phyloP scores from a whole-genome alignment of 208 protist genomes.

The Sergeia podlipaevii region DNA sequence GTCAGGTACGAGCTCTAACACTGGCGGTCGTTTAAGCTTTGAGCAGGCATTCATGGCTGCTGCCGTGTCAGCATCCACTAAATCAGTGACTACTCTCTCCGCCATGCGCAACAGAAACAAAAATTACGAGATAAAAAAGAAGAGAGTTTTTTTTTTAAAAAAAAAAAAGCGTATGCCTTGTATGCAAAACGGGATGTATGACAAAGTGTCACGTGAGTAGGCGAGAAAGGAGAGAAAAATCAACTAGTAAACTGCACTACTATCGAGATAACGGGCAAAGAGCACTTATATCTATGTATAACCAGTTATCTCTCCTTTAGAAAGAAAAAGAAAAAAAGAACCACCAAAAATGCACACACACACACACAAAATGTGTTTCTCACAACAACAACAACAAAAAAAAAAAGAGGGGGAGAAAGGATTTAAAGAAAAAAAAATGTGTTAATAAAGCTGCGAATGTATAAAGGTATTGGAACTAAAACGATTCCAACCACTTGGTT shows the following conservation, averaged over 20 bases:
- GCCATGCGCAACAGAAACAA: conserved; percentile 1
- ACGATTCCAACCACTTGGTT: background rate
- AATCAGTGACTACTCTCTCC: no score
- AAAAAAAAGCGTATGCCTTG: background rate
- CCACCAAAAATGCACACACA: background rate
- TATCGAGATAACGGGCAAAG: no score
- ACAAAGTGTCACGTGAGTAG: no score
- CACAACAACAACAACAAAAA: no score
- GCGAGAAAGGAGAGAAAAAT: background rate
- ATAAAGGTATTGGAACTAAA: background rate
- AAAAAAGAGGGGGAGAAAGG: background rate
- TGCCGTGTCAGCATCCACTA: no score
- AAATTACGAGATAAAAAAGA: conserved; percentile 5
- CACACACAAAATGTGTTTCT: no score
- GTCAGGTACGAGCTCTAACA: no score
- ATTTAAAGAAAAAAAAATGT: background rate
- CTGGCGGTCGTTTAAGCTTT: no score
- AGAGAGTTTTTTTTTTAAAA: background rate
- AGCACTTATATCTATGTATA: background rate
- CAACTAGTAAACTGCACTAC: no score
- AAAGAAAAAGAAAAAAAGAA: background rate
- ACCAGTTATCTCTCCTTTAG: background rate
- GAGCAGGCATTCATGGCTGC: no score
- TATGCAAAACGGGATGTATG: background rate
- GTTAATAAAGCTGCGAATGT: conserved; percentile 1